These are phyloP conservation scores for Apiospora hydei DNA, from an alignment of 2,329 filamentous ascomycete genomes.

Conservation along the genomic window DNA sequence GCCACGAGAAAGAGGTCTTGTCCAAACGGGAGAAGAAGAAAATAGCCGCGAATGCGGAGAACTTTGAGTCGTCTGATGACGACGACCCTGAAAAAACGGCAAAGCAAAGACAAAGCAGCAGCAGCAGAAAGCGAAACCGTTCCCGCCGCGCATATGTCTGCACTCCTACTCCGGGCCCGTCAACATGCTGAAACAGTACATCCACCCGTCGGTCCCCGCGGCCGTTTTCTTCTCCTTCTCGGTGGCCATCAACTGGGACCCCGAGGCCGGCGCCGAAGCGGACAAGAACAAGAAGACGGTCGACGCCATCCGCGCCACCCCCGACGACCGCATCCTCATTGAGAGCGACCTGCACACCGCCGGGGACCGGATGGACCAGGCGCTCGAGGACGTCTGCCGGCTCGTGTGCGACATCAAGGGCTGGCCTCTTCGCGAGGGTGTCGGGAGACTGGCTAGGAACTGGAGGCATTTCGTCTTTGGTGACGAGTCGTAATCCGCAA, in stretches of 20 bases:
- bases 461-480: constrained; percentile 82
- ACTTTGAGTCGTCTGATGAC: constrained; percentile 47
- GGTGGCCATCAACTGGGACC: constrained; percentile 77
- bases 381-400: constrained; percentile 78
- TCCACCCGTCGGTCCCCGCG: constrained; percentile 74
- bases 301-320: constrained; percentile 74
- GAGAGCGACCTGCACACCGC: constrained; percentile 92
- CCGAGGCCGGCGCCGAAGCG: constrained; percentile 44
- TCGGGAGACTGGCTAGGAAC: constrained; percentile 72
- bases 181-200: constrained; percentile 79
- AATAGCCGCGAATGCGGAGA: constrained; percentile 56
- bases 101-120: constrained; percentile 33
- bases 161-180: constrained; percentile 89
- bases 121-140: constrained; percentile 59
- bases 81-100: constrained; percentile 42
- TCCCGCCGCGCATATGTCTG: constrained; percentile 87
- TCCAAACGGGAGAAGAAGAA: constrained; percentile 65
- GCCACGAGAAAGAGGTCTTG: constrained; percentile 68
- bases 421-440: constrained; percentile 78
- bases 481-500: background rate
- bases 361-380: constrained; percentile 79
- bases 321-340: constrained; percentile 79
- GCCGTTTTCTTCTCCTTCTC: constrained; percentile 91
- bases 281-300: constrained; percentile 58
- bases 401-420: constrained; percentile 79